Evolutionary conservation across 345 rosid genomes (phyloP).

Genomic region (Aurinia saxatilis): DNA sequence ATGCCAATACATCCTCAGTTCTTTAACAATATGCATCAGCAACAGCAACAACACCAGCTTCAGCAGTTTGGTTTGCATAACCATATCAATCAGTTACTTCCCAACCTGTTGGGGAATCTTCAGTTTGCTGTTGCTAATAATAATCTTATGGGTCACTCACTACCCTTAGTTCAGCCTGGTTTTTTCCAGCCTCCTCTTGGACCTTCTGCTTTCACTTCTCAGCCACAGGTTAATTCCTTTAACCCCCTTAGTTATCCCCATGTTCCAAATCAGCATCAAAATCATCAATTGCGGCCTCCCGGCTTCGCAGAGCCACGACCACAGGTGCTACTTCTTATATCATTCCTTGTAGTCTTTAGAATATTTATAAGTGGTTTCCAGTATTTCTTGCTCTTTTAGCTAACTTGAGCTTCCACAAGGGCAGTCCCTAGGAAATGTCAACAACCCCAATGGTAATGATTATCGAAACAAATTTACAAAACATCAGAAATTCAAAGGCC

Average conservation of each 20-base stretch:
- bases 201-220: constrained; percentile 25
- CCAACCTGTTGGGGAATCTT: constrained; percentile 36
- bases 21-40: constrained; percentile 24
- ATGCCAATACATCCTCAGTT: constrained; percentile 25
- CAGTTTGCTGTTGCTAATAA: constrained; percentile 27
- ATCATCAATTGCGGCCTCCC: constrained; percentile 26
- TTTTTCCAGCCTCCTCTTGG: constrained; percentile 22
- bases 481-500: constrained; percentile 29
- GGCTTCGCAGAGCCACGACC: constrained; percentile 25
- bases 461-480: constrained; percentile 34
- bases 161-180: constrained; percentile 32
- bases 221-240: constrained; percentile 27
- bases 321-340: constrained; percentile 31
- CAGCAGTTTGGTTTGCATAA: constrained; percentile 19
- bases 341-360: neutral
- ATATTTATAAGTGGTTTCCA: neutral
- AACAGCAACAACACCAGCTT: constrained; percentile 26
- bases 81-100: constrained; percentile 21
- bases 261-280: constrained; percentile 15
- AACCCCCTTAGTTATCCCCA: neutral
- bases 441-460: constrained; percentile 30
- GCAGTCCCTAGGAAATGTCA: constrained; percentile 20
- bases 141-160: constrained; percentile 32
- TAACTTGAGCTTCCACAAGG: constrained; percentile 32
- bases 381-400: neutral